These are phyloP conservation scores for Tricholoma saponaceum DNA, from an alignment of 768 basidiomycete species.

Conservation along the genomic window DNA sequence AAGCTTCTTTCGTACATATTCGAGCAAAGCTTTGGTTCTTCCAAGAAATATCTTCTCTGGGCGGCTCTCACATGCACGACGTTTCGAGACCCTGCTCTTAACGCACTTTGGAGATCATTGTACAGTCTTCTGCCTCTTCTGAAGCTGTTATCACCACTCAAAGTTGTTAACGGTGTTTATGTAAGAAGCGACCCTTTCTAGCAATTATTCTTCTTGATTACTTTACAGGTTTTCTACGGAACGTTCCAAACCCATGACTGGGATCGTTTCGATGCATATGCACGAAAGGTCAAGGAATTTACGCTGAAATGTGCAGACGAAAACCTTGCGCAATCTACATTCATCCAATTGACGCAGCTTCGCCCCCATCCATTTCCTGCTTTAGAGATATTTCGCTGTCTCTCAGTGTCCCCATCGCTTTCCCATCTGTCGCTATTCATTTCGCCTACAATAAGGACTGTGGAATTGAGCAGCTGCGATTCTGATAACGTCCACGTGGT, in stretches of 20 bases:
- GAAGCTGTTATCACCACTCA: constrained; percentile 4
- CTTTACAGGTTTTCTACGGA: constrained; percentile 2
- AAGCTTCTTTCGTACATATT: not conserved
- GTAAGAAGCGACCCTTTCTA: not conserved
- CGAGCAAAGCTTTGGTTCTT: not conserved
- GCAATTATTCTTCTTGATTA: not conserved
- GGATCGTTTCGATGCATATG: constrained; percentile 2
- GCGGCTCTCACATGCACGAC: constrained; percentile 8
- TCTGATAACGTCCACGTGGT: not conserved
- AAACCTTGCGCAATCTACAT: not conserved
- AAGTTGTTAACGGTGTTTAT: constrained; percentile 4
- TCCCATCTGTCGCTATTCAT: constrained; percentile 4
- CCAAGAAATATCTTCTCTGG: constrained; percentile 1
- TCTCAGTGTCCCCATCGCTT: not conserved
- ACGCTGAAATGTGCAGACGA: not conserved
- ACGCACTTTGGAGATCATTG: constrained; percentile 8
- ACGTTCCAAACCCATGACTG: not conserved
- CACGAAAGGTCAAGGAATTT: not conserved
- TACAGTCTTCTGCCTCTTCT: constrained; percentile 6
- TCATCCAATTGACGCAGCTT: not conserved
- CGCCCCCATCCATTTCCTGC: constrained; percentile 3
- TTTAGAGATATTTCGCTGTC: not conserved
- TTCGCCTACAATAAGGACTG: not conserved
- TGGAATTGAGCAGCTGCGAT: not conserved
- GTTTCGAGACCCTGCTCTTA: constrained; percentile 7